phyloP scores from a whole-genome alignment of 495 filamentous ascomycete genomes.

The Lindgomyces ingoldianus region DNA sequence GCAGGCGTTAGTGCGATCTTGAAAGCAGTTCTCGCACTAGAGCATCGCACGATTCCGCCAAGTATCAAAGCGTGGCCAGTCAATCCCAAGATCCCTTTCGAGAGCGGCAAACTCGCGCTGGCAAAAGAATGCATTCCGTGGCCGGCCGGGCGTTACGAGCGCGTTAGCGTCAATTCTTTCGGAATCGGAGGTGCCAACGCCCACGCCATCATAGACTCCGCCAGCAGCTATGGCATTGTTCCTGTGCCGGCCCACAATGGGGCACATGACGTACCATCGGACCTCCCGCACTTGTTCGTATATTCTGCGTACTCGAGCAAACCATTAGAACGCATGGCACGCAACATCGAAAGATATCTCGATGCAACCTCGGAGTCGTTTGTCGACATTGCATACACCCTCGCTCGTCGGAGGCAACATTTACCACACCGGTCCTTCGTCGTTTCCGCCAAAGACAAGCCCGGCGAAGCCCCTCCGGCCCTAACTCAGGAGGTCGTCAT shows the following conservation, averaged over 20 bases:
- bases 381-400: not conserved
- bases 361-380: not conserved
- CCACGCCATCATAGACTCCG: conserved; percentile 23
- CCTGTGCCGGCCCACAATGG: not conserved
- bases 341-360: not conserved
- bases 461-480: not conserved
- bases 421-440: not conserved
- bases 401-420: not conserved
- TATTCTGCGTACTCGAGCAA: not conserved
- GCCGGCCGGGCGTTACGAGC: conserved; percentile 33
- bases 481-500: not conserved
- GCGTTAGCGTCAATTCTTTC: conserved; percentile 45
- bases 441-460: not conserved
- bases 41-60: conserved; percentile 43
- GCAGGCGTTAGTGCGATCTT: conserved; percentile 42
- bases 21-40: conserved; percentile 43
- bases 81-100: conserved; percentile 35
- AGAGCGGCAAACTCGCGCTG: conserved; percentile 8
- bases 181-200: conserved; percentile 35
- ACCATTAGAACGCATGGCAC: conserved; percentile 1
- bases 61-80: conserved; percentile 42
- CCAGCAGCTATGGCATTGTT: not conserved
- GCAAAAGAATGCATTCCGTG: conserved; percentile 39
- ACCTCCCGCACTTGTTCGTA: not conserved
- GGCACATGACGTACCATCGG: no score